These are phyloP conservation scores for Aspergillus mulundensis DNA, from an alignment of 495 filamentous ascomycete species.

Conservation along the genomic window DNA sequence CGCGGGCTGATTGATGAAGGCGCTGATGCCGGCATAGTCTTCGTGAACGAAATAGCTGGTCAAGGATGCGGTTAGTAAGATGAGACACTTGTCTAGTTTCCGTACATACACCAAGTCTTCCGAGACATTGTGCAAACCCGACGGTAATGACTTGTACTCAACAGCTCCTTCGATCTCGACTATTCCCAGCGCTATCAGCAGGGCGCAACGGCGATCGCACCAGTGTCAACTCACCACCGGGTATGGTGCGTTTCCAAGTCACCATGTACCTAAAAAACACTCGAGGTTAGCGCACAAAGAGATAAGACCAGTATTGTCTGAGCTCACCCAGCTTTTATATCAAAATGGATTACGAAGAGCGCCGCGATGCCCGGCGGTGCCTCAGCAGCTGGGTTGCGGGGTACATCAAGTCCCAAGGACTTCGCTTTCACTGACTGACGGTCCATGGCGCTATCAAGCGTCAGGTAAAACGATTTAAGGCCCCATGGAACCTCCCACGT, in stretches of 20 bases:
- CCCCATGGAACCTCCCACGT: constrained; percentile 20
- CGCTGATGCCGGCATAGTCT: constrained; percentile 82
- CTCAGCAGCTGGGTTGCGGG: constrained; percentile 33
- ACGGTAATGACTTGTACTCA: constrained; percentile 92
- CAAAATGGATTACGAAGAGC: constrained; percentile 83
- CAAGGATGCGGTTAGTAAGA: not conserved
- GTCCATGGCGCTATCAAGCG: constrained; percentile 25
- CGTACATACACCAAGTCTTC: constrained; percentile 72
- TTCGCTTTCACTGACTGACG: constrained; percentile 28
- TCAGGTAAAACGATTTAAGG: constrained; percentile 5
- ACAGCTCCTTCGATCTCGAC: constrained; percentile 84
- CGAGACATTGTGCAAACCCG: constrained; percentile 82
- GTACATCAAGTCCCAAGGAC: constrained; percentile 32
- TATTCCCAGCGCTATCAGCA: constrained; percentile 22
- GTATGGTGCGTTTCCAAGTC: constrained; percentile 72
- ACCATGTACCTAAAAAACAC: constrained; percentile 62
- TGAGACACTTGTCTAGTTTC: not conserved
- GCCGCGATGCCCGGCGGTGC: constrained; percentile 67
- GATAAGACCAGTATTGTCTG: not conserved
- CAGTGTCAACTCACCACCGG: constrained; percentile 45
- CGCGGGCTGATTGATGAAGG: constrained; percentile 82
- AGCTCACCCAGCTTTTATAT: constrained; percentile 73
- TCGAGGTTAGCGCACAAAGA: not conserved
- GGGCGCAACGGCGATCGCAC: constrained; percentile 5
- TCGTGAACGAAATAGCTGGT: constrained; percentile 81